phyloP scores from a whole-genome alignment of 2,329 filamentous ascomycete species.

The Phyllosticta citrichinensis region DNA sequence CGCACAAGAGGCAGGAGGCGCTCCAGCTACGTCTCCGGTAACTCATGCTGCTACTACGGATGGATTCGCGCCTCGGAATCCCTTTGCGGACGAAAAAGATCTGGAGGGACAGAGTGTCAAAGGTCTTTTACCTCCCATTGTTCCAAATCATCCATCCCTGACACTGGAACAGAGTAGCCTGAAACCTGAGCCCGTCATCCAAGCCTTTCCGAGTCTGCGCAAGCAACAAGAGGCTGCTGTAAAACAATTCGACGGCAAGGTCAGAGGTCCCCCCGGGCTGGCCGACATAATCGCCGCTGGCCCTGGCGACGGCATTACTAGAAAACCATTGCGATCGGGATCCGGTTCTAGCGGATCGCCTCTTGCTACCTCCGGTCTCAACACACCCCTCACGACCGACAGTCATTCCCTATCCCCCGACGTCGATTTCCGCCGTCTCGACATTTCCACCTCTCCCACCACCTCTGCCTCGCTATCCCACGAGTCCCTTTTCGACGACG shows the following conservation, averaged over 20 bases:
- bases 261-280: slow-evolving; percentile 14
- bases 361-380: slow-evolving; percentile 11
- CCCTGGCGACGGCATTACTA: slow-evolving; percentile 11
- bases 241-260: neutral
- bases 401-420: slow-evolving; percentile 9
- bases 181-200: slow-evolving; percentile 13
- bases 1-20: slow-evolving; percentile 21
- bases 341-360: slow-evolving; percentile 12
- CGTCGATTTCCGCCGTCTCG: slow-evolving; percentile 5
- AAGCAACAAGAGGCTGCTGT: neutral
- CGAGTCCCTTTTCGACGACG: neutral
- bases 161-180: slow-evolving; percentile 32
- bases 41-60: slow-evolving; percentile 31
- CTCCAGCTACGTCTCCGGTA: slow-evolving; percentile 25
- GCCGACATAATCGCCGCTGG: slow-evolving; percentile 13
- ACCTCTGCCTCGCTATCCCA: neutral
- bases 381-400: slow-evolving; percentile 8
- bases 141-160: slow-evolving; percentile 37
- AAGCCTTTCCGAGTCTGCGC: neutral
- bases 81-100: slow-evolving; percentile 22
- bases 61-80: slow-evolving; percentile 20
- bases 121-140: slow-evolving; percentile 24
- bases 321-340: slow-evolving; percentile 14
- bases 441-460: neutral
- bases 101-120: slow-evolving; percentile 13